Evolutionary conservation across 345 rosid species (phyloP), one percentile per base, ranked within the genome.

Genomic region (Eucalyptus tenuipes): DNA sequence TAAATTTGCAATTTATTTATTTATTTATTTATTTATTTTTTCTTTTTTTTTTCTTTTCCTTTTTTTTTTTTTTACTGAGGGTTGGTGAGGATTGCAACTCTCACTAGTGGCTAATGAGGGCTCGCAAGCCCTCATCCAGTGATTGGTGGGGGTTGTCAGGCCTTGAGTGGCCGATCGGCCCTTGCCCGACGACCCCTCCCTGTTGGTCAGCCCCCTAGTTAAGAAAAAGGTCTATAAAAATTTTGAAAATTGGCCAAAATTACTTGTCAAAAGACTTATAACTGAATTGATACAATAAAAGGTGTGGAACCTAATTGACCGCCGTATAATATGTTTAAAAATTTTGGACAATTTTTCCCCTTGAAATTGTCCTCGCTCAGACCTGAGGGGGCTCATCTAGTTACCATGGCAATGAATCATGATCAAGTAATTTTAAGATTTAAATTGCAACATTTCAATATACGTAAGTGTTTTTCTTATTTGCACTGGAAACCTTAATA

Each of bases 321-420:
- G 0, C 18, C 10, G 0, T 15, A 14, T 15, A n/a, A n/a, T 31
- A n/a, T 9, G 3, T n/a, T 31, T 64, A 64, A 8, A 31, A 64
- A n/a, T 14, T 64, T 64, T n/a, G 17, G 75, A 16, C 22, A 66
- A 66, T 15, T 66, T 66, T 66, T 4, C 42, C 42, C 12, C 11
- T 31, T 2, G 79, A 31, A 31, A 16, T 16, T 66, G 22, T 31
- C 20, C 75, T 66, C n/a, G 75, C n/a, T 66, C 18, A 66, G 10
- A 15, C 40, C 11, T 66, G 4, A n/a, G 75, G 17, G 37, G 75
- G 75, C 40, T 14, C 79, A 31, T 66, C 42, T 9, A 66, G 42
- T 66, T 66, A 66, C 12, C 11, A 66, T 66, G 40, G 22, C 11
- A 52, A 52, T 52, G 57, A 52, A 52, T 52, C 33, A 8, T 33